These are phyloP conservation scores for Penstemon barbatus DNA, from an alignment of 257 asterid species.

Conservation along the genomic window DNA sequence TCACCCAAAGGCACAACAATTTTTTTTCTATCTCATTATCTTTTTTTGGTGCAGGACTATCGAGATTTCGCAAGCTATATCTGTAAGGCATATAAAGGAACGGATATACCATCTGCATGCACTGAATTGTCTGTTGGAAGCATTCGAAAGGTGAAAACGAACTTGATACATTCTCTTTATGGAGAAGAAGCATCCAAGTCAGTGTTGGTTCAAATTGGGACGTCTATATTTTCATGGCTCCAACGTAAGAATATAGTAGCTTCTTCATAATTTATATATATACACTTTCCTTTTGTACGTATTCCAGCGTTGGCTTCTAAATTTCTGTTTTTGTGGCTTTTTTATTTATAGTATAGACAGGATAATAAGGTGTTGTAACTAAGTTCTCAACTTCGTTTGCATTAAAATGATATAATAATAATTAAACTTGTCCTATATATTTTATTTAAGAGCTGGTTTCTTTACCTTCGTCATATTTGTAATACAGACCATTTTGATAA, in stretches of 20 bases:
- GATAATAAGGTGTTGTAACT: too few relatives aligned
- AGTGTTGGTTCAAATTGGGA: conserved; percentile 20
- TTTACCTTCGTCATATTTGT: too few relatives aligned
- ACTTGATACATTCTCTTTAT: conserved; percentile 28
- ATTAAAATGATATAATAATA: too few relatives aligned
- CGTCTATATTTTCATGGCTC: conserved; percentile 35
- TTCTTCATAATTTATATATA: background rate
- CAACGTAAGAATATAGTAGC: conserved; percentile 24
- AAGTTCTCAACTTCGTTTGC: too few relatives aligned
- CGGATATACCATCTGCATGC: conserved; percentile 44
- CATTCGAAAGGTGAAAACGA: conserved; percentile 41
- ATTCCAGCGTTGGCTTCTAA: too few relatives aligned
- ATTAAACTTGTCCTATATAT: too few relatives aligned
- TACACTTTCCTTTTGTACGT: too few relatives aligned
- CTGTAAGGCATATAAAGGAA: conserved; percentile 56
- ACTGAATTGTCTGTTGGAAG: conserved; percentile 20
- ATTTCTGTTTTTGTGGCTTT: too few relatives aligned
- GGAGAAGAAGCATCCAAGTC: conserved; percentile 33
- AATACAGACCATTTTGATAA: too few relatives aligned
- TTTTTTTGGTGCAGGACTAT: conserved; percentile 42
- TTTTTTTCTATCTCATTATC: background rate
- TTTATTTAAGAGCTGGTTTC: too few relatives aligned
- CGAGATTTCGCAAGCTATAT: conserved; percentile 37
- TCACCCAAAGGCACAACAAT: background rate
- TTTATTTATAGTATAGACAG: too few relatives aligned